phyloP scores from a whole-genome alignment of 352 stramenopile genomes.

The Paralagenidium karlingii region DNA sequence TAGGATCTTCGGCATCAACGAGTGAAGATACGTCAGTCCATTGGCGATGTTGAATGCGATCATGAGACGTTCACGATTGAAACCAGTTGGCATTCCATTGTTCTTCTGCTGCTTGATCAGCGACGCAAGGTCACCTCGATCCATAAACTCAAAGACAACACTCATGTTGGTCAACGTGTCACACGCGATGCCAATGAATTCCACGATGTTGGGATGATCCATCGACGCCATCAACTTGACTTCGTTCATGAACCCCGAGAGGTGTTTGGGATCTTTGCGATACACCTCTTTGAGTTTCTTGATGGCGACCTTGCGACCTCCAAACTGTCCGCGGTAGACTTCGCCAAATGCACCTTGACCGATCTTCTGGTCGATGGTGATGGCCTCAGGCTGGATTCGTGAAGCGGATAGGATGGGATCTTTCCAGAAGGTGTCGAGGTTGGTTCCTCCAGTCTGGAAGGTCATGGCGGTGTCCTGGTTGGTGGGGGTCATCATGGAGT shows the following conservation, averaged over 20 bases:
- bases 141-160: constrained; percentile 7
- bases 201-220: background rate
- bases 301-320: constrained; percentile 4
- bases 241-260: constrained; percentile 6
- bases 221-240: constrained; percentile 7
- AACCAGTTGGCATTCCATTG: background rate
- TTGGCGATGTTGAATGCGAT: no score
- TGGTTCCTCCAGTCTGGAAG: no score
- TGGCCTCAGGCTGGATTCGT: no score
- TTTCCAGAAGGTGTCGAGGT: no score
- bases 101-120: background rate
- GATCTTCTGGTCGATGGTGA: constrained; percentile 5
- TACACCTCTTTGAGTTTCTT: constrained; percentile 7
- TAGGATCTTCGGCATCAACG: no score
- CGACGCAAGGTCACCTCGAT: constrained; percentile 3
- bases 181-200: constrained; percentile 4
- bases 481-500: no score
- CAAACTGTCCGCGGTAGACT: constrained; percentile 6
- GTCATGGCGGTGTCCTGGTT: no score
- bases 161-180: background rate
- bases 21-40: no score
- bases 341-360: constrained; percentile 9
- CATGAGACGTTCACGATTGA: background rate
- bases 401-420: no score
- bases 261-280: constrained; percentile 5